Conservation (phyloP, 2,329 filamentous ascomycete species). For the Aspergillus fumigatus region DNA sequence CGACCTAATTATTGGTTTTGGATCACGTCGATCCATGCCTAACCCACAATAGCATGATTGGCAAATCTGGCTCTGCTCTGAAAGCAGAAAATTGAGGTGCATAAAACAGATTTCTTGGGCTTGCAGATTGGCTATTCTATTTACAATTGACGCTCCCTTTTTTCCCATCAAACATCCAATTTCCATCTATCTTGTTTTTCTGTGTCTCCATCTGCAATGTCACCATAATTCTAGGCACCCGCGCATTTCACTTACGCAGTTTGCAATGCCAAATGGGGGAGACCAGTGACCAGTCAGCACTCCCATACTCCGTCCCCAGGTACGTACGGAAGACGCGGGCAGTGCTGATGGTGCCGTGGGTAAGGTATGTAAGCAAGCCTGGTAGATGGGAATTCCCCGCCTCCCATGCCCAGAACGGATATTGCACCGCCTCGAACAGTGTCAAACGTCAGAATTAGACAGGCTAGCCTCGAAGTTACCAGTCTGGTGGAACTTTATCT, state of each 20-base stretch:
- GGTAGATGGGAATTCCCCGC: background rate
- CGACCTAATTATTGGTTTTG: too few relatives aligned
- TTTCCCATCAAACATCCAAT: too few relatives aligned
- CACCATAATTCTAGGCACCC: too few relatives aligned
- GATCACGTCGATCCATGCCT: background rate
- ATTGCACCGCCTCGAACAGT: background rate
- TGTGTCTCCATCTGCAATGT: background rate
- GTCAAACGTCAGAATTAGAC: background rate
- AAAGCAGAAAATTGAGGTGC: constrained; percentile 1
- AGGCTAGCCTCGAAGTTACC: background rate
- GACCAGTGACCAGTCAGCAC: too few relatives aligned
- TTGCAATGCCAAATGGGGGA: background rate
- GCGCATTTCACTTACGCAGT: background rate
- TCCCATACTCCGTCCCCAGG: too few relatives aligned
- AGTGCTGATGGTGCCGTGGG: background rate
- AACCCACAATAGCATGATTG: background rate
- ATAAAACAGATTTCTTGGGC: constrained; percentile 1
- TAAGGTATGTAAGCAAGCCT: too few relatives aligned
- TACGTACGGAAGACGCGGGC: background rate
- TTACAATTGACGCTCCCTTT: background rate
- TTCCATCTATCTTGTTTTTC: constrained; percentile 1
- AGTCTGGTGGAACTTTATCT: background rate
- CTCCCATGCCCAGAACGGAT: background rate
- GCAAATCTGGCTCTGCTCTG: background rate
- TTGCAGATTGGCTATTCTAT: background rate